These are phyloP conservation scores for Lasiodiplodia hormozganensis DNA, from an alignment of 2,329 filamentous ascomycete species.

Conservation along the genomic window DNA sequence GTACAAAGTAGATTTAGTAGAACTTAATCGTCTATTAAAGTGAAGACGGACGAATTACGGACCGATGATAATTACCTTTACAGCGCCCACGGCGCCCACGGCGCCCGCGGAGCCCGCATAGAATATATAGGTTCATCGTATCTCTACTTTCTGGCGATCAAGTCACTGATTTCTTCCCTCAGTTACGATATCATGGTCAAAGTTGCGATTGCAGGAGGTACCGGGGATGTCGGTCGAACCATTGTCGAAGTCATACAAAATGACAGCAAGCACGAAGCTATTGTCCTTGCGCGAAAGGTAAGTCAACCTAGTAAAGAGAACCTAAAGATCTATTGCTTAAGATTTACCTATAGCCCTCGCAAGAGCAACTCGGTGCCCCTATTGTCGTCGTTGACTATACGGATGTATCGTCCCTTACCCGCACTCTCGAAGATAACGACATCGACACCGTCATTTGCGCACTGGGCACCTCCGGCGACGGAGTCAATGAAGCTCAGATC, in stretches of 20 bases:
- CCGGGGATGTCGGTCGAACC: slow-evolving; percentile 47
- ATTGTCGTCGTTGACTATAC: slow-evolving; percentile 44
- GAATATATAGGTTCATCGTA: too few relatives aligned
- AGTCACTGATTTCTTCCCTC: too few relatives aligned
- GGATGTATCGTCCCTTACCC: slow-evolving; percentile 38
- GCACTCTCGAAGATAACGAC: slow-evolving; percentile 45
- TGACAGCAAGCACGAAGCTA: slow-evolving; percentile 46
- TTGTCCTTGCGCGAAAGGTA: slow-evolving; percentile 43
- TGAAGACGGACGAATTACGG: too few relatives aligned
- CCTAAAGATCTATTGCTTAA: too few relatives aligned
- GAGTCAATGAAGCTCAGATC: slow-evolving; percentile 44
- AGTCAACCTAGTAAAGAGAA: too few relatives aligned
- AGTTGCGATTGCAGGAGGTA: slow-evolving; percentile 50
- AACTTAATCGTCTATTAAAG: too few relatives aligned
- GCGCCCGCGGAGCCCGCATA: too few relatives aligned
- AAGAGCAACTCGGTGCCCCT: slow-evolving; percentile 9
- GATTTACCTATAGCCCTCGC: too few relatives aligned
- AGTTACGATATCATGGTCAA: slow-evolving; percentile 42
- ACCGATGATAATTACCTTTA: too few relatives aligned
- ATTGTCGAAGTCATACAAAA: slow-evolving; percentile 53
- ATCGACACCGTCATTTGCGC: slow-evolving; percentile 56
- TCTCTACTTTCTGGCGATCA: too few relatives aligned
- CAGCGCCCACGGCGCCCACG: too few relatives aligned
- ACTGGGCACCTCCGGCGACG: slow-evolving; percentile 43
- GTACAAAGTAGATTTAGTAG: too few relatives aligned